Conservation (phyloP, 495 filamentous ascomycete genomes). For the Rusavskia elegans region DNA sequence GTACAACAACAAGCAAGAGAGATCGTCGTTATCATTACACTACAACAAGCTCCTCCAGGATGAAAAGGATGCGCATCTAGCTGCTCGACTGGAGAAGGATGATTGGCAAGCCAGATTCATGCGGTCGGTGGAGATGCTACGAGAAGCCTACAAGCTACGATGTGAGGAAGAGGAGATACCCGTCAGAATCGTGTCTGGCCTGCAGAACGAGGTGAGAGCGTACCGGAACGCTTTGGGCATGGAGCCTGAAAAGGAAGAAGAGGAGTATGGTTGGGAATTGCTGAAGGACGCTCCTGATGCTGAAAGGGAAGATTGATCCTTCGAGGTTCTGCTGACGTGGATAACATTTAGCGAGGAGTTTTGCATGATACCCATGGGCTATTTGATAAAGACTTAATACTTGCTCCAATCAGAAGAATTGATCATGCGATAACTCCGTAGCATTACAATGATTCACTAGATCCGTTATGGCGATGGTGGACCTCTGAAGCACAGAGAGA, state of each 20-base stretch:
- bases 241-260: constrained; percentile 34
- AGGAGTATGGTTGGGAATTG: constrained; percentile 38
- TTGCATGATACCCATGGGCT: constrained; percentile 10
- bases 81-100: constrained; percentile 45
- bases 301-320: constrained; percentile 3
- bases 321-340: background rate
- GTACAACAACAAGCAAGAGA: constrained; percentile 43
- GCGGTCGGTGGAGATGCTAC: constrained; percentile 36
- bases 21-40: constrained; percentile 38
- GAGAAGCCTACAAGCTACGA: constrained; percentile 31
- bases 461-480: too few species aligned
- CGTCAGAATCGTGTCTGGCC: constrained; percentile 30
- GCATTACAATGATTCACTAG: too few species aligned
- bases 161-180: constrained; percentile 34
- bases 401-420: too few species aligned
- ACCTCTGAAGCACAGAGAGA: too few species aligned
- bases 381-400: too few species aligned
- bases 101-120: constrained; percentile 45
- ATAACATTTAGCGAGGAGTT: constrained; percentile 10
- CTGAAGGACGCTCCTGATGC: constrained; percentile 26
- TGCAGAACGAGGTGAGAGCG: constrained; percentile 39
- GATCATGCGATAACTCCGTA: too few species aligned
- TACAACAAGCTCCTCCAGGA: constrained; percentile 43
- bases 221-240: constrained; percentile 36
- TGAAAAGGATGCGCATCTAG: constrained; percentile 38